phyloP scores from a whole-genome alignment of 202 grass and related monocot species.

The Panicum hallii region DNA sequence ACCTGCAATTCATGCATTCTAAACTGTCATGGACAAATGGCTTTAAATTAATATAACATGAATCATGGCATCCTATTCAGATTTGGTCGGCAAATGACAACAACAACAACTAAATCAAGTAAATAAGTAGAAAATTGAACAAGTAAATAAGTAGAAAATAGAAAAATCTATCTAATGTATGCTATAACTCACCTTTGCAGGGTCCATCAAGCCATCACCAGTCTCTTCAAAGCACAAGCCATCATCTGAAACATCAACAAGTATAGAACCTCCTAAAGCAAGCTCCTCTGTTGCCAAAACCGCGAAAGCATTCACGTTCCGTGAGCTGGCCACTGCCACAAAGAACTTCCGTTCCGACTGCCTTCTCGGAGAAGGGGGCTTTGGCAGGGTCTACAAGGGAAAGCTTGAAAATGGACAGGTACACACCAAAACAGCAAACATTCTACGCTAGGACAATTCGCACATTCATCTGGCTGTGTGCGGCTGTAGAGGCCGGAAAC shows the following conservation, averaged over 20 bases:
- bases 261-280: slow-evolving; percentile 44
- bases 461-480: neutral
- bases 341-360: slow-evolving; percentile 65
- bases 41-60: neutral
- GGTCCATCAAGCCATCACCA: slow-evolving; percentile 6
- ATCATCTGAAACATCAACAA: slow-evolving; percentile 44
- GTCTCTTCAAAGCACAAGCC: slow-evolving; percentile 30
- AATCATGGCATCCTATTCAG: neutral
- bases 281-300: slow-evolving; percentile 46
- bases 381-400: slow-evolving; percentile 94
- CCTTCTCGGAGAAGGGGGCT: slow-evolving; percentile 80
- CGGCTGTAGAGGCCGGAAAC: too few species aligned
- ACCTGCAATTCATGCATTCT: neutral
- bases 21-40: slow-evolving; percentile 27
- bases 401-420: slow-evolving; percentile 73
- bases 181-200: slow-evolving; percentile 42
- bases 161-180: slow-evolving; percentile 29
- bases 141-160: neutral
- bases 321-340: slow-evolving; percentile 74
- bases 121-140: slow-evolving; percentile 1
- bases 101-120: neutral
- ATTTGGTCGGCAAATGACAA: slow-evolving; percentile 8
- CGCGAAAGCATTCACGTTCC: slow-evolving; percentile 77
- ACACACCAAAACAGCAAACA: slow-evolving; percentile 4
- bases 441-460: neutral